Percentiles rank a stretch among this genome's conserved stretches.
Evolutionary conservation across 2,329 filamentous ascomycete genomes (phyloP).

Genomic region (Didymella pinodella): DNA sequence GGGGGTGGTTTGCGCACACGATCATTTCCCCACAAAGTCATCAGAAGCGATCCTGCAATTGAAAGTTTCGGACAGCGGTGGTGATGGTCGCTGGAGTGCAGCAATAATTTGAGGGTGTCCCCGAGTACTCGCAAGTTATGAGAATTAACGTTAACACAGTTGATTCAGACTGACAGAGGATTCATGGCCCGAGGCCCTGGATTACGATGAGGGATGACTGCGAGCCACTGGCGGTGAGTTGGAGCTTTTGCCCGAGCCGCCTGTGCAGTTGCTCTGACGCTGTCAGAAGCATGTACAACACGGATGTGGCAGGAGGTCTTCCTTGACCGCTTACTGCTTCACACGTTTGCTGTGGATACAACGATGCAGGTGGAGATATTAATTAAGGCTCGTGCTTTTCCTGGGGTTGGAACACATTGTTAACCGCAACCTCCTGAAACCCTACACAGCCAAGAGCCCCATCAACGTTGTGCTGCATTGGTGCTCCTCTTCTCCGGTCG

Average conservation of each 20-base stretch:
- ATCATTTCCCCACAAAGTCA: constrained; percentile 16
- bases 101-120: neutral
- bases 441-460: constrained; percentile 29
- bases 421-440: constrained; percentile 12
- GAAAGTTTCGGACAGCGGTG: neutral
- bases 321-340: constrained; percentile 19
- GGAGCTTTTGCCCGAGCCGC: neutral
- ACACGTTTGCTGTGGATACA: constrained; percentile 24
- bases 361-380: constrained; percentile 5
- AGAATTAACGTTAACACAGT: neutral
- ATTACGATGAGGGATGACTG: neutral
- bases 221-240: constrained; percentile 1
- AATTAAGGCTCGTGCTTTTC: constrained; percentile 14
- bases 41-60: neutral
- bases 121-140: neutral
- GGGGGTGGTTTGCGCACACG: constrained; percentile 9
- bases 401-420: constrained; percentile 22
- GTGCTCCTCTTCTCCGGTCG: neutral
- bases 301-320: constrained; percentile 40
- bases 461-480: constrained; percentile 28
- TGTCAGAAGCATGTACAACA: constrained; percentile 32
- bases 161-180: neutral
- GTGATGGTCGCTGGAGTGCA: neutral
- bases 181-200: neutral
- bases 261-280: neutral